Conservation (phyloP, 1,284 basidiomycete species). For the Boletus sp. region DNA sequence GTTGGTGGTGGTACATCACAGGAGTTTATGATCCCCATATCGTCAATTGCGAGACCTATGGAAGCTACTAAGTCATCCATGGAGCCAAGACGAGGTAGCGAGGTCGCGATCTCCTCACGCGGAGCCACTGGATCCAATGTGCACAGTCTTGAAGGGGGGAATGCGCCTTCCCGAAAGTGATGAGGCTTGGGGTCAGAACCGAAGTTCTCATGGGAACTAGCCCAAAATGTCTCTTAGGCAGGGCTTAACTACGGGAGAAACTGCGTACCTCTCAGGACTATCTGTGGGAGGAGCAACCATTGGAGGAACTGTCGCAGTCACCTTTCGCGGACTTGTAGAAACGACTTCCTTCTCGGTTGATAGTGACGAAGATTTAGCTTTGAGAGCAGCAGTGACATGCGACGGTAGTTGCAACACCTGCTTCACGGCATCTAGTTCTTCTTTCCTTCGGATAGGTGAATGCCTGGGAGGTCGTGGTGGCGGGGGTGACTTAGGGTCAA, state of each 20-base stretch:
- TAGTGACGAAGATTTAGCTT: constrained; percentile 15
- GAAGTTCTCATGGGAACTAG: constrained; percentile 22
- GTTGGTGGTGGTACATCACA: constrained; percentile 37
- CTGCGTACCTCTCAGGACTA: constrained; percentile 24
- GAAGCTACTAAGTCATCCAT: constrained; percentile 36
- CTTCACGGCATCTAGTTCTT: constrained; percentile 51
- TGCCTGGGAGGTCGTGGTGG: constrained; percentile 65
- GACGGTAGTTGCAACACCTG: constrained; percentile 54
- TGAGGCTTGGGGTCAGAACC: constrained; percentile 29
- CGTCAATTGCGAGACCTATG: constrained; percentile 35
- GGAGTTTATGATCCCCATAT: constrained; percentile 35
- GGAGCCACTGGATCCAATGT: constrained; percentile 31
- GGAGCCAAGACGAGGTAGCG: constrained; percentile 27
- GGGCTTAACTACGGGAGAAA: background rate
- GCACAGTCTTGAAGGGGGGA: constrained; percentile 47
- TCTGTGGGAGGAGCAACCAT: constrained; percentile 6
- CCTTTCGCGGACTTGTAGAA: constrained; percentile 7
- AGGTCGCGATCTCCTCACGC: constrained; percentile 10
- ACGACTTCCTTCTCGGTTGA: constrained; percentile 7
- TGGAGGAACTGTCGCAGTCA: background rate
- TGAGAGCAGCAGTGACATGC: constrained; percentile 47
- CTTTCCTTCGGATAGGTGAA: constrained; percentile 45
- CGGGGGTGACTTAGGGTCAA: constrained; percentile 42
- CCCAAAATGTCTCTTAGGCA: background rate
- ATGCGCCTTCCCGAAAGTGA: constrained; percentile 67